Base-by-base conservation (phyloP, 2,329 filamentous ascomycete species). In the Zopfia rhizophila region DNA sequence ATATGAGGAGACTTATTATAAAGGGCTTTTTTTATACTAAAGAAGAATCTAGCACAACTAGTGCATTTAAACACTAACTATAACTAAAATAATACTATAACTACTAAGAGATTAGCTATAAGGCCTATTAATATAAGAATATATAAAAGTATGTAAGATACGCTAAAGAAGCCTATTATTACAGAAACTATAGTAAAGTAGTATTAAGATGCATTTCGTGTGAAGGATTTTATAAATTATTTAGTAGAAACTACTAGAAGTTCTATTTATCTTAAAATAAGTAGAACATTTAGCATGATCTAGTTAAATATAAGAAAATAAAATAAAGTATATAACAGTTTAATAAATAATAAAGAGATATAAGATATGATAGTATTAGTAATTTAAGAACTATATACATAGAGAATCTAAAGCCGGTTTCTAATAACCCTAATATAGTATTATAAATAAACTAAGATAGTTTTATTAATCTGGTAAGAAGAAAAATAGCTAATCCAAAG, bases 301-400 rank as follows among this genome's bases (percentile, higher is more conserved):
- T 39, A 45, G 28, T 36, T 45, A 18, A 48, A 48, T 29, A 33
- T 43, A n/a, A 48, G 45, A 43, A 43, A 48, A 21, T 14, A 38
- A 38, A 22, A 22, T 22, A 14, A 24, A 23, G 35, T 38, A 38
- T 14, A 38, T 21, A 22, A 48, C 27, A 48, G 45, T 29, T 21
- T 43, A 19, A 48, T 48, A 33, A 48, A 48, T 30, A 24, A 48
- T n/a, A 22, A 48, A 38, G 45, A 48, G 33, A 43, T 48, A 25
- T 31, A 39, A 48, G 38, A 44, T 30, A 28, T 33, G 27, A 32
- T 33, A 32, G 38, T 44, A 18, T 11, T 48, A 29, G 45, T 33
- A 7, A 33, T 44, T 23, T 33, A 48, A 27, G 45, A 48, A 33
- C 38, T 39, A n/a, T 33, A 43, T 22, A 39, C 45, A 23, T 28